phyloP scores from a whole-genome alignment of 192 early-diverging fungal species.

The Coemansia aciculifera region DNA sequence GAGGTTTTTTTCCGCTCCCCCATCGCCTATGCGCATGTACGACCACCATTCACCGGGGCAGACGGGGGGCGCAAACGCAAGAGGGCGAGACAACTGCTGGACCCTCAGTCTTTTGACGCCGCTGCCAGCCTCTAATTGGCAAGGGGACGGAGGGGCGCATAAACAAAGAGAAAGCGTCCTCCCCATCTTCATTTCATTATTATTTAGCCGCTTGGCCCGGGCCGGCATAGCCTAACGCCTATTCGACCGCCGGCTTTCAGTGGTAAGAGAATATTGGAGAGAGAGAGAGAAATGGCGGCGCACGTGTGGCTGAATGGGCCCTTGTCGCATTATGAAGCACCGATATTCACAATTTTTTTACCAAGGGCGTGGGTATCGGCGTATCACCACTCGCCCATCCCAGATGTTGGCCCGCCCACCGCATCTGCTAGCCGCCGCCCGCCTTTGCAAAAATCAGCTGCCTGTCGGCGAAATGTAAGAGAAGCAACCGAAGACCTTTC shows the following conservation, averaged over 20 bases:
- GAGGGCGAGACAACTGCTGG: not conserved
- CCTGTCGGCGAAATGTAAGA: not conserved
- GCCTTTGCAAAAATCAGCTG: slow-evolving; percentile 2
- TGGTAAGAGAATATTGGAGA: not conserved
- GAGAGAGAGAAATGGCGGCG: not conserved
- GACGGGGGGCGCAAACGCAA: not conserved
- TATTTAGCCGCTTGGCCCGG: slow-evolving; percentile 8
- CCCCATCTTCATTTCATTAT: not conserved
- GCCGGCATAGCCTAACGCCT: not conserved
- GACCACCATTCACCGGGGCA: not conserved
- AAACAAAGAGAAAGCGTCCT: not conserved
- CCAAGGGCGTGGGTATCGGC: not conserved
- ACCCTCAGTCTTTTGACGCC: slow-evolving; percentile 2
- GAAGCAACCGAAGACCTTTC: not conserved
- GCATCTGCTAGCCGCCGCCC: not conserved
- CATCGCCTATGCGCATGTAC: not conserved
- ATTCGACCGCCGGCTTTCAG: not conserved
- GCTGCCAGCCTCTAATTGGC: slow-evolving; percentile 4
- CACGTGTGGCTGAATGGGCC: slow-evolving; percentile 12
- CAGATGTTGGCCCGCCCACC: not conserved
- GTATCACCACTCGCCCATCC: not conserved
- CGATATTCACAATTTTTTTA: not conserved
- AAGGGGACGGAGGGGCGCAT: not conserved
- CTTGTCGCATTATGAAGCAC: slow-evolving; percentile 7
- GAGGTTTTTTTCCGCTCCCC: not conserved